Evolutionary conservation across 2,329 filamentous ascomycete species (phyloP), one percentile per base, ranked within the genome.

Genomic region (Arthrobotrys entomopaga): DNA sequence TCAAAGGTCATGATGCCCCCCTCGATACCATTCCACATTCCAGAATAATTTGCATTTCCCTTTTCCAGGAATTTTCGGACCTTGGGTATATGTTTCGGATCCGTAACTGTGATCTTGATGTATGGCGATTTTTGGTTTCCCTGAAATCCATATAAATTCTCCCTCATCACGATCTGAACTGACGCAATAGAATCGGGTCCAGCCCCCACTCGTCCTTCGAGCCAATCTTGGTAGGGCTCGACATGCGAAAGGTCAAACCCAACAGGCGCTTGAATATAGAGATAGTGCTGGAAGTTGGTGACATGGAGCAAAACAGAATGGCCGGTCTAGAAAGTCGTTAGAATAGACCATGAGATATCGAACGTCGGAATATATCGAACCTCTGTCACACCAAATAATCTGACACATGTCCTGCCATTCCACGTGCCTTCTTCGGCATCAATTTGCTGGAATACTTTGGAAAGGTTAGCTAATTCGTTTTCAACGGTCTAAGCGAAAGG

Each of bases 291-390:
- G 82, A 99, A 99, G 80, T 93, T 92, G 15, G 91, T 97, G 76
- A 99, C 93, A 81, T 99, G 95, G 11, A 99, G 85, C 81, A 99
- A 87, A 43, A 97, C 92, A 2, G 95, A 99, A 82, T 99, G 90
- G 63, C 95, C 95, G 74, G 84, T 81, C 78, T 87, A 82, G 65
- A 13, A 49, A 26, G 34, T 61, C 50, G 22, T 49, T 61, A 58
- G 48, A 54, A 79, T 64, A 79, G 76, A 53, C 53, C 11, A 15
- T 13, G 20, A 22, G 15, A 24, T 2, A 65, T n/a, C 34, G 7
- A 49, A 42, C 46, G 22, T 54, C 15, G 34, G 20, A 8, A 34
- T n/a, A 34, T 54, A 77, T 70, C 80, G 65, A 82, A 88, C 88
- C 84, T 91, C 88, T 38, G 92, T 97, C 2, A 98, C 93, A 79